Conservation (phyloP, 1,284 basidiomycete genomes). For the Pascua sp. region DNA sequence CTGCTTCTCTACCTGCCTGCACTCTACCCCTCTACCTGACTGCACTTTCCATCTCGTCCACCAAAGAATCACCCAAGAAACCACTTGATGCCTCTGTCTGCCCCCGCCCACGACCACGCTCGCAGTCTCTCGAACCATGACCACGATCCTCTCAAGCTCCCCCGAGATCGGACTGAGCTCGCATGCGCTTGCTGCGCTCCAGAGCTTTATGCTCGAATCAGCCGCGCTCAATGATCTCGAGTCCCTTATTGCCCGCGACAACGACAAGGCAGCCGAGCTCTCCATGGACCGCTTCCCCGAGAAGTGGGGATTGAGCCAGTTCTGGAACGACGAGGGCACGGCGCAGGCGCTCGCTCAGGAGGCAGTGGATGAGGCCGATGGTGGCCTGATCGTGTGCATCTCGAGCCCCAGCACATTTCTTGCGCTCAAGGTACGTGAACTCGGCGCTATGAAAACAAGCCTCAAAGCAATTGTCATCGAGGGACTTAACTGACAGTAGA, state of each 20-base stretch:
- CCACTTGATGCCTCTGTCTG: background rate
- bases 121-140: background rate
- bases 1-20: too few species aligned
- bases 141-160: background rate
- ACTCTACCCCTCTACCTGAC: too few species aligned
- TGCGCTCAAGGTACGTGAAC: conserved; percentile 9
- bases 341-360: conserved; percentile 5
- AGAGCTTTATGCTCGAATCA: background rate
- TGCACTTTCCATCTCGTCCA: too few species aligned
- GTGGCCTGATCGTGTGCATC: conserved; percentile 8
- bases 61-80: background rate
- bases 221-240: conserved; percentile 2
- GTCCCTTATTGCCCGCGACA: background rate
- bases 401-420: conserved; percentile 9
- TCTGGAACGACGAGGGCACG: conserved; percentile 14
- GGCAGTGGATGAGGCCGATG: conserved; percentile 2
- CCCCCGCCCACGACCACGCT: background rate
- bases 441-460: too few species aligned
- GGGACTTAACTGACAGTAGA: background rate
- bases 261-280: background rate
- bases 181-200: background rate
- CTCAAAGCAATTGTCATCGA: background rate
- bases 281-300: conserved; percentile 11
- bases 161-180: background rate
- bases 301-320: conserved; percentile 17